These are phyloP conservation scores for cucumber (Cucumis sativus) DNA, from an alignment of 306 rosid genomes.

Conservation along the genomic window Cucumber_9930_V3 NC_026660.2:17365001-17365500, in stretches of 20 bases:
- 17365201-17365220: slow-evolving; percentile 64
- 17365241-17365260: slow-evolving; percentile 52
- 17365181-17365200: slow-evolving; percentile 83
- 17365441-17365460: background rate
- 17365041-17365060: slow-evolving; percentile 96
- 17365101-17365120: slow-evolving; percentile 53
- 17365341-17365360: background rate
- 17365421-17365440: background rate
- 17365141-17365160: slow-evolving; percentile 90
- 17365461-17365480: background rate
- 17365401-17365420: background rate
- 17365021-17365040: slow-evolving; percentile 89
- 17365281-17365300: background rate
- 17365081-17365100: slow-evolving; percentile 64
- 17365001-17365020: slow-evolving; percentile 78
- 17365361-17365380: background rate
- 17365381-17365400: background rate
- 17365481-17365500: background rate
- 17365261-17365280: background rate
- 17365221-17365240: slow-evolving; percentile 86
- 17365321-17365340: background rate
- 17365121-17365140: slow-evolving; percentile 45
- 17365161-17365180: slow-evolving; percentile 87
- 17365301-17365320: background rate
- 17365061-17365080: slow-evolving; percentile 63